Base-by-base conservation (phyloP, 495 filamentous ascomycete species). In the Xylaria scruposa region DNA sequence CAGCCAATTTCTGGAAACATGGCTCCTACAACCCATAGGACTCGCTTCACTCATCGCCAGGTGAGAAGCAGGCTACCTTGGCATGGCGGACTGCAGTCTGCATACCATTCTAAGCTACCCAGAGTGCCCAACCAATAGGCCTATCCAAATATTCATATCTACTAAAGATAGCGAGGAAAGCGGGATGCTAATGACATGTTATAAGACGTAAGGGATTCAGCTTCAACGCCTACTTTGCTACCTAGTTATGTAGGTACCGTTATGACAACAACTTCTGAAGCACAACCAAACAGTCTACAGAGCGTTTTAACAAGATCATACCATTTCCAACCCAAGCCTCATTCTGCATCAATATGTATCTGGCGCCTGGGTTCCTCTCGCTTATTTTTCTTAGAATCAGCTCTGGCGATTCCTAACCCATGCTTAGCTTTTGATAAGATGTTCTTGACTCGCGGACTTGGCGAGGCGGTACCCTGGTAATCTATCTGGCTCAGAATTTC, bases 351-450 rank as follows among this genome's bases (percentile, higher is more conserved):
- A 5, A 65, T 8, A 0, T 69, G 70, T 31, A 75, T 75, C 73
- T 74, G 70, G n/a, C 68, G 61, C 54, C 75, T 74, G 5, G 72
- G 63, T 63, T 78, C 76, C 29, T 70, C 74, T 70, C 71, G 67
- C 53, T 67, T 74, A 61, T 75, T 75, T 65, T 68, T 79, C 67
- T 61, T 73, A 36, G 69, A 61, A 65, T 76, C 77, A n/a, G 73
- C 73, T 26, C 64, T 65, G 9, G 63, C 38, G n/a, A 75, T 38
- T 56, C 69, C 53, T 17, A 73, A 46, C 0, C 72, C 67, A 1
- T 64, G 65, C 51, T 75, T 77, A 42, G 77, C 76, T 71, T 64
- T 78, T 0, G 71, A 70, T 29, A 79, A 38, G 2, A 78, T 60
- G 26, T 54, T 66, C 71, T 63, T 79, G n/a, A 73, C 67, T 68